These are phyloP conservation scores for Strigomonas culicis DNA, from an alignment of 208 protist species.

Conservation along the genomic window DNA sequence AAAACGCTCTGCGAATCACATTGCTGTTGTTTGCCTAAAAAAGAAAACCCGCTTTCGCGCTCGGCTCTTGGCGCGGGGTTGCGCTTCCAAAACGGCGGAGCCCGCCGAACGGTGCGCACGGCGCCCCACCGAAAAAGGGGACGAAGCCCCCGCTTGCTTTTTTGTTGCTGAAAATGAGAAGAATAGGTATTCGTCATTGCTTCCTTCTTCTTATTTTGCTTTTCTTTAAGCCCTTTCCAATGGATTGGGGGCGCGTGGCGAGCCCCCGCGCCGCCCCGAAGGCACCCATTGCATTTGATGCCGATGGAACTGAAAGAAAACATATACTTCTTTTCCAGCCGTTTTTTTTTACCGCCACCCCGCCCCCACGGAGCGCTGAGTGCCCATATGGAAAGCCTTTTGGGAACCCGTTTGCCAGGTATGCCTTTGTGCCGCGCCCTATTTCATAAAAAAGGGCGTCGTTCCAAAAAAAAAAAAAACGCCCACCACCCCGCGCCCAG, in stretches of 20 bases:
- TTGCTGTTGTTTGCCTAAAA: too few species aligned
- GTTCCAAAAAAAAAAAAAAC: background rate
- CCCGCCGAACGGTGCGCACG: background rate
- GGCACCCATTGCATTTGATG: background rate
- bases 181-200: background rate
- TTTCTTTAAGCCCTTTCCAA: background rate
- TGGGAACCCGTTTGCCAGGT: too few species aligned
- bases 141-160: background rate
- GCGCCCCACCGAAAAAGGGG: background rate
- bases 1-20: too few species aligned
- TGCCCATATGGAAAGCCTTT: too few species aligned
- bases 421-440: too few species aligned
- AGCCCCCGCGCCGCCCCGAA: background rate
- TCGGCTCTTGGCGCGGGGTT: background rate
- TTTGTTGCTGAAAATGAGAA: background rate
- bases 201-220: conserved; percentile 1
- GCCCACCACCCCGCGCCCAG: background rate
- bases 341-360: background rate
- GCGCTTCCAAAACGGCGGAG: background rate
- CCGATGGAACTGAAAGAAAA: background rate
- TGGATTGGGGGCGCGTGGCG: background rate
- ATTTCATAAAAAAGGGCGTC: too few species aligned
- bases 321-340: background rate
- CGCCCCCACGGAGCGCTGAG: too few species aligned
- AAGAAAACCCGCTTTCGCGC: background rate